Conservation (phyloP, 2,329 filamentous ascomycete genomes). For the Cercospora sp. region DNA sequence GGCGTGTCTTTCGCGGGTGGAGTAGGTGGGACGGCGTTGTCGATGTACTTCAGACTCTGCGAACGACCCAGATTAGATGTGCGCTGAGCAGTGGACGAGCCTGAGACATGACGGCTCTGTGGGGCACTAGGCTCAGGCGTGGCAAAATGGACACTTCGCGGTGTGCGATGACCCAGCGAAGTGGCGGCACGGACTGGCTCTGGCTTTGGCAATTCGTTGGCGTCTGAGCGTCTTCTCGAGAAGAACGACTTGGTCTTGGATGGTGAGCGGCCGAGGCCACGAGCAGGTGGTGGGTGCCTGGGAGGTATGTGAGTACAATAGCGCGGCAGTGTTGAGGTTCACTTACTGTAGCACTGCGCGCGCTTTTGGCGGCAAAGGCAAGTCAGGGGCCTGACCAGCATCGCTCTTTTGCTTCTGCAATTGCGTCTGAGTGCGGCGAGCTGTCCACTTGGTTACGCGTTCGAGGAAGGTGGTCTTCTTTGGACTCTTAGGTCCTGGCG, state of each 20-base stretch:
- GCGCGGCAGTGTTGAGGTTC: neutral
- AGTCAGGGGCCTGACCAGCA: constrained; percentile 1
- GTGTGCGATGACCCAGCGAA: constrained; percentile 19
- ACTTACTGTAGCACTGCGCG: constrained; percentile 40
- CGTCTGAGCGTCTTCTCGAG: constrained; percentile 21
- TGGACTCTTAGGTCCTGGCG: constrained; percentile 39
- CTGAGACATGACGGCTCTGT: constrained; percentile 14
- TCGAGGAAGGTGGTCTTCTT: constrained; percentile 45
- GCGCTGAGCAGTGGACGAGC: constrained; percentile 5
- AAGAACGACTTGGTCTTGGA: constrained; percentile 36
- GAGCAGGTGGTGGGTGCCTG: constrained; percentile 26
- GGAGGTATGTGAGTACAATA: neutral
- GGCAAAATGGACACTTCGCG: constrained; percentile 18
- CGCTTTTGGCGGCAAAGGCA: constrained; percentile 38
- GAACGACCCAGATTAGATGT: constrained; percentile 27
- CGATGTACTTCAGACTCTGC: constrained; percentile 36
- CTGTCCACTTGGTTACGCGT: constrained; percentile 18
- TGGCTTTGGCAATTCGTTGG: constrained; percentile 14
- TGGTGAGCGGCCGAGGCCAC: constrained; percentile 29
- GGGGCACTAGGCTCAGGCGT: constrained; percentile 23
- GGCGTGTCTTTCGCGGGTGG: constrained; percentile 50
- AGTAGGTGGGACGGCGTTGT: constrained; percentile 41
- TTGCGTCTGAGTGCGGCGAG: constrained; percentile 15
- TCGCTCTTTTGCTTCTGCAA: constrained; percentile 10
- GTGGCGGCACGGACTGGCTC: constrained; percentile 19